Evolutionary conservation across 805 yeast species (phyloP).

Genomic region (Candida awuae): DNA sequence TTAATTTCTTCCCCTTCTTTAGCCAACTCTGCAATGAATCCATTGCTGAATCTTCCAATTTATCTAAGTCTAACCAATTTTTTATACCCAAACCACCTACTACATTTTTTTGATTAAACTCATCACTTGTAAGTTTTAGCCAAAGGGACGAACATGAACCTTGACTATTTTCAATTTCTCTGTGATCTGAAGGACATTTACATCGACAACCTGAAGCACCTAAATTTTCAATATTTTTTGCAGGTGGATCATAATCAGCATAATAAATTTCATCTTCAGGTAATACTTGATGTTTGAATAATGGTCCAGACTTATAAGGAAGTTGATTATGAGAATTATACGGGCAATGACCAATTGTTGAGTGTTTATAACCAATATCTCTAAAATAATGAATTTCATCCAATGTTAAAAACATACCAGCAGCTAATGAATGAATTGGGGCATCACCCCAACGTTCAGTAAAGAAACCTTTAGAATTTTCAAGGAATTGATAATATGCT

Average conservation of each 20-base stretch:
- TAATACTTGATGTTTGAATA: conserved; percentile 29
- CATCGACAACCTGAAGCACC: conserved; percentile 89
- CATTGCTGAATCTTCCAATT: conserved; percentile 21
- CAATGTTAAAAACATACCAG: conserved; percentile 62
- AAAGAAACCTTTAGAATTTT: conserved; percentile 73
- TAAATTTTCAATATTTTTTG: conserved; percentile 31
- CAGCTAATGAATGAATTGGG: conserved; percentile 83
- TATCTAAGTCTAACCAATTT: conserved; percentile 23
- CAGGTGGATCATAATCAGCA: conserved; percentile 23
- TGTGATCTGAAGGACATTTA: conserved; percentile 51
- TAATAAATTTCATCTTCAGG: conserved; percentile 32
- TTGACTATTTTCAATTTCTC: conserved; percentile 50
- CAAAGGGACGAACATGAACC: conserved; percentile 47
- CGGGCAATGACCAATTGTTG: conserved; percentile 81
- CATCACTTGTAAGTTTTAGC: conserved; percentile 30
- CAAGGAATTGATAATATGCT: conserved; percentile 61
- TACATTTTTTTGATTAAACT: conserved; percentile 5
- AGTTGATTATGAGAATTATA: conserved; percentile 49
- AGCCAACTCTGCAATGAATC: conserved; percentile 20
- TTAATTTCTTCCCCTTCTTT: conserved; percentile 14
- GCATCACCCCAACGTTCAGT: conserved; percentile 98
- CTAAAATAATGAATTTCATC: conserved; percentile 81
- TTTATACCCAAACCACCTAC: conserved; percentile 10
- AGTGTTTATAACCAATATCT: conserved; percentile 85
- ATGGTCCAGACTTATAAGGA: conserved; percentile 31